Evolutionary conservation across 768 basidiomycete species (phyloP), one percentile per base, ranked within the genome.

Genomic region (Phlegmacium glaucopus): DNA sequence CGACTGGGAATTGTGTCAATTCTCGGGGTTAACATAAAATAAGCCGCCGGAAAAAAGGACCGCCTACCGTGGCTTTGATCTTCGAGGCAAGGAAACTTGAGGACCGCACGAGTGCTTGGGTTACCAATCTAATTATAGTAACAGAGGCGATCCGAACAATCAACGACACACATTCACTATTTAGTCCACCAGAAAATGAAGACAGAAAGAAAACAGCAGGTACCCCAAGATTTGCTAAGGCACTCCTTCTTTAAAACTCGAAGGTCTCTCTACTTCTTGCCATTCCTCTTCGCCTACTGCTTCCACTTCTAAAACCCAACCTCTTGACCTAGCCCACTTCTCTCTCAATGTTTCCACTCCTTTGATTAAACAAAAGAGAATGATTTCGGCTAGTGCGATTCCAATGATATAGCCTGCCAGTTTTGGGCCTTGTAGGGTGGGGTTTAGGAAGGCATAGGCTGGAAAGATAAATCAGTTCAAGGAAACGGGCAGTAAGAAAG

Each of bases 371-470:
- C 56, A 30, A 54, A 87, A 87, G 6, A 84, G 56, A 46, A 87
- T 45, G 36, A 63, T 61, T 29, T 77, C 77, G 0, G 70, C 84
- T 4, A 72, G 56, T 2, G 63, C 71, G 48, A 87, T 83, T 4
- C 82, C 84, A 32, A 82, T 16, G 55, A 87, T 79, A 59, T 87
- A 88, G 0, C 61, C 81, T 0, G 80, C 82, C 38, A 88, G 67
- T 28, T 70, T 55, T 4, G 54, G 68, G 17, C 66, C 60, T 47
- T 77, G 60, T 12, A 57, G 63, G 7, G 52, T 22, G 0, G 87
- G 85, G 54, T 87, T 60, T 7, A 89, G 76, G 70, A 88, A 89
- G 9, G 60, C 40, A 61, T 88, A 89, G 1, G 79, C 85, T 87
- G 49, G 9, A 34, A 34, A 3, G 32, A 30, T 25, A 39, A 16